Evolutionary conservation across 2,329 filamentous ascomycete species (phyloP).

Genomic region (Pseudogymnoascus sp.): DNA sequence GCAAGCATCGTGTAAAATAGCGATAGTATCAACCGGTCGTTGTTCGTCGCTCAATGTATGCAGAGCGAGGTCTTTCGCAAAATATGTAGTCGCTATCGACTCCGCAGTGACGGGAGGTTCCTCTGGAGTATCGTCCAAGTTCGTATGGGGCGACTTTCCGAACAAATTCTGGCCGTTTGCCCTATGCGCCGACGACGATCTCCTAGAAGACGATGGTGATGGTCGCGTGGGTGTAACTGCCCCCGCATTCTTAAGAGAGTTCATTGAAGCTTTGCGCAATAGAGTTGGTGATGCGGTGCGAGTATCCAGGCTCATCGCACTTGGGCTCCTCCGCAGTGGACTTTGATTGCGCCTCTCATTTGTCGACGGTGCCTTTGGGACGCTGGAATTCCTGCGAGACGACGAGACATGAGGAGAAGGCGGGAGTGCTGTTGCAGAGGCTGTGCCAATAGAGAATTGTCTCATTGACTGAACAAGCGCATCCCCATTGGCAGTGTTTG

Average conservation of each 20-base stretch:
- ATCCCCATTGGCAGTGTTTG: conserved; percentile 13
- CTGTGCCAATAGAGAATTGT: conserved; percentile 30
- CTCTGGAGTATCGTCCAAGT: conserved; percentile 27
- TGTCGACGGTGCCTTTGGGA: conserved; percentile 4
- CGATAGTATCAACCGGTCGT: conserved; percentile 54
- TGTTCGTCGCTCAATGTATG: conserved; percentile 20
- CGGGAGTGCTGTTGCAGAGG: conserved; percentile 9
- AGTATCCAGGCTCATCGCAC: conserved; percentile 35
- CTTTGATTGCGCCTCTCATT: conserved; percentile 15
- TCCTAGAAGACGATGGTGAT: conserved; percentile 30
- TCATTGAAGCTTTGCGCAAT: conserved; percentile 34
- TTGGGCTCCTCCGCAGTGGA: conserved; percentile 32
- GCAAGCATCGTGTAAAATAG: conserved; percentile 86
- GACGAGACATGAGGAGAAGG: conserved; percentile 4
- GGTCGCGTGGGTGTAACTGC: conserved; percentile 30
- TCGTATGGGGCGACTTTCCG: conserved; percentile 33
- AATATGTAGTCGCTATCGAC: conserved; percentile 30
- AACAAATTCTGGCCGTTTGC: conserved; percentile 29
- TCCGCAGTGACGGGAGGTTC: conserved; percentile 38
- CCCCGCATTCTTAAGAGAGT: conserved; percentile 34
- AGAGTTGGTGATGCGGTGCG: conserved; percentile 35
- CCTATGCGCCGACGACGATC: conserved; percentile 36
- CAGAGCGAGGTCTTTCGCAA: conserved; percentile 26
- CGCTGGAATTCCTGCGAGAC: not conserved
- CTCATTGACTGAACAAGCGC: conserved; percentile 37